Percentiles rank a stretch among this genome's conserved stretches.
Conservation (phyloP, 495 filamentous ascomycete species). For the Talaromyces borbonicus region DNA sequence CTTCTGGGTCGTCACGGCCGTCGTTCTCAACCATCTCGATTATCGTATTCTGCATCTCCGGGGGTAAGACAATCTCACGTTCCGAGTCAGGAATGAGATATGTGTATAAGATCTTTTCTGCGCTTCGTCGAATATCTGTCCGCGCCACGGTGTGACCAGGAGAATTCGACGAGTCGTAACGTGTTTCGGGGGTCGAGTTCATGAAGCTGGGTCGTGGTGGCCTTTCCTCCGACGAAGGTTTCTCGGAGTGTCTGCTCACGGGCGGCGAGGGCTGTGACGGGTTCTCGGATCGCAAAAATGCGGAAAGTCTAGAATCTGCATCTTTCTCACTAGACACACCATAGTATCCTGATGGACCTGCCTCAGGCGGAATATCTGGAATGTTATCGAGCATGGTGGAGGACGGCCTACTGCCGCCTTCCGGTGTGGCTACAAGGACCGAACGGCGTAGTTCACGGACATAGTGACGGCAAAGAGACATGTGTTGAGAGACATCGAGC, state of each 20-base stretch:
- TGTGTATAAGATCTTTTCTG: slow-evolving; percentile 95
- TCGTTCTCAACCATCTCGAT: slow-evolving; percentile 77
- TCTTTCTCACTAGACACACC: slow-evolving; percentile 43
- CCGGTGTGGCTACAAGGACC: slow-evolving; percentile 85
- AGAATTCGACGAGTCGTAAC: slow-evolving; percentile 52
- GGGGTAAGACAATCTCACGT: slow-evolving; percentile 86
- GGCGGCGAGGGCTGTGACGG: slow-evolving; percentile 55
- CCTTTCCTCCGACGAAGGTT: slow-evolving; percentile 36
- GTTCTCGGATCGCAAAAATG: slow-evolving; percentile 70
- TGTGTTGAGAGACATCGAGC: slow-evolving; percentile 99
- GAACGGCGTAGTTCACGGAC: slow-evolving; percentile 91
- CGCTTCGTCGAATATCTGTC: slow-evolving; percentile 80
- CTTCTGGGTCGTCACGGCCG: slow-evolving; percentile 87
- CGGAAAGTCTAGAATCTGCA: slow-evolving; percentile 79
- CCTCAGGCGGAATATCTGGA: slow-evolving; percentile 43
- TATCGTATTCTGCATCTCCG: slow-evolving; percentile 72
- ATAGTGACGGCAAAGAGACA: slow-evolving; percentile 95
- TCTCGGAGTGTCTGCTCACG: slow-evolving; percentile 46
- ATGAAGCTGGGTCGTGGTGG: slow-evolving; percentile 61
- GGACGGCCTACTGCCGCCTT: slow-evolving; percentile 73
- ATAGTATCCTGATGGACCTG: slow-evolving; percentile 31
- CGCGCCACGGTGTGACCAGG: slow-evolving; percentile 76
- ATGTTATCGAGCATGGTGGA: slow-evolving; percentile 66
- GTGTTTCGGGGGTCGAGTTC: slow-evolving; percentile 43
- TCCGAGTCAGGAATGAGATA: slow-evolving; percentile 88